A percentile compares a stretch with the other conserved stretches of the same genome.
Evolutionary conservation across 164 flowering plant genomes (phyloP).

Genomic region (Berberis vulgaris): DNA sequence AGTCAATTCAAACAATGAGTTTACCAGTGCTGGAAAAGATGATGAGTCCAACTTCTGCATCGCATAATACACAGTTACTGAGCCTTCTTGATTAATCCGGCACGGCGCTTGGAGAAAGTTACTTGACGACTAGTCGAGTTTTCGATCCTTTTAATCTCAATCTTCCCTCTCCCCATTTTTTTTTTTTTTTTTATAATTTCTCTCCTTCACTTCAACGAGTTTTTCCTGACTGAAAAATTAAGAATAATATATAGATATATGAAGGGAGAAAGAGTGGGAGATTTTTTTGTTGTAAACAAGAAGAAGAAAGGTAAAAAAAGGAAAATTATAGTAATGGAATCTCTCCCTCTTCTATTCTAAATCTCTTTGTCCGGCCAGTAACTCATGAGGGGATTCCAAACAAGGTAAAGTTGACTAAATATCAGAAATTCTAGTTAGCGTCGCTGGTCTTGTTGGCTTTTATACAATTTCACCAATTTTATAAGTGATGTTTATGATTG

Average conservation of each 20-base stretch:
- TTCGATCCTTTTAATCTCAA: constrained; percentile 82
- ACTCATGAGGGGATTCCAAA: constrained; percentile 5
- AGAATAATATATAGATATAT: too few relatives aligned
- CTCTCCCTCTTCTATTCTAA: background rate
- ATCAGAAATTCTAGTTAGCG: too few relatives aligned
- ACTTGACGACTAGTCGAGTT: constrained; percentile 74
- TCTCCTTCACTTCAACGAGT: background rate
- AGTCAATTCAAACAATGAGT: constrained; percentile 23
- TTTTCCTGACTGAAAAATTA: too few relatives aligned
- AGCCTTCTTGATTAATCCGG: constrained; percentile 73
- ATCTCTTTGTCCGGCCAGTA: constrained; percentile 1
- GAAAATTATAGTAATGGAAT: too few relatives aligned
- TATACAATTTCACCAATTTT: too few relatives aligned
- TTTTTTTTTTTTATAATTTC: background rate
- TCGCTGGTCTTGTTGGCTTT: too few relatives aligned
- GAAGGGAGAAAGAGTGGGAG: too few relatives aligned
- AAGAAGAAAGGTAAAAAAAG: background rate
- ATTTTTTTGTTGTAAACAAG: background rate
- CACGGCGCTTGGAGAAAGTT: constrained; percentile 74
- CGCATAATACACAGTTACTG: constrained; percentile 59
- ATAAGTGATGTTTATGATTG: too few relatives aligned
- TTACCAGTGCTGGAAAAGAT: constrained; percentile 74
- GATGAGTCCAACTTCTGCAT: constrained; percentile 74
- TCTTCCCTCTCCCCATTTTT: constrained; percentile 72
- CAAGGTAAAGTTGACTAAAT: constrained; percentile 19